These are phyloP conservation scores for Hypoxylon rubiginosum DNA, from an alignment of 2,329 filamentous ascomycete species.

Conservation along the genomic window DNA sequence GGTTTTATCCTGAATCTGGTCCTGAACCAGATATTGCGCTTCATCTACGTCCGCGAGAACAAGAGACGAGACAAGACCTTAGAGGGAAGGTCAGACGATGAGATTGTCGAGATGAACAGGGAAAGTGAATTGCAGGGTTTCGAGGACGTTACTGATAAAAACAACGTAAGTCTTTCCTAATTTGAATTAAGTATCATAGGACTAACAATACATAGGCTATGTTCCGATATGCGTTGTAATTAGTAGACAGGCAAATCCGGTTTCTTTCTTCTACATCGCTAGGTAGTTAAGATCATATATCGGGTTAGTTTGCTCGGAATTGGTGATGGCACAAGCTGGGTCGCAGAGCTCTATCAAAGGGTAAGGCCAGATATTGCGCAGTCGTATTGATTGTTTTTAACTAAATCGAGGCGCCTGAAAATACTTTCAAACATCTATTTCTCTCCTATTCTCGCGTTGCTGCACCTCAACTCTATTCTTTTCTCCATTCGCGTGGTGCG, in stretches of 20 bases:
- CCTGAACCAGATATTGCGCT: conserved; percentile 47
- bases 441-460: conserved; percentile 18
- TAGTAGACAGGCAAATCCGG: background rate
- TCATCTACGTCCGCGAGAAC: conserved; percentile 52
- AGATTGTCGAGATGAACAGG: conserved; percentile 49
- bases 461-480: conserved; percentile 28
- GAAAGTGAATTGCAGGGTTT: conserved; percentile 53
- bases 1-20: conserved; percentile 50
- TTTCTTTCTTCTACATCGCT: background rate
- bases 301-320: background rate
- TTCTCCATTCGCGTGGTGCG: conserved; percentile 22
- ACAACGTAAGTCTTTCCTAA: conserved; percentile 49
- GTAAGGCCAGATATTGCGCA: background rate
- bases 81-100: conserved; percentile 49
- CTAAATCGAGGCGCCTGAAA: background rate
- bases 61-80: conserved; percentile 47
- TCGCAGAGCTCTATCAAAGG: background rate
- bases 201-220: conserved; percentile 38
- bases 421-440: conserved; percentile 17
- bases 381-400: background rate
- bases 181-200: background rate
- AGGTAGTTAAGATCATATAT: background rate
- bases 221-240: conserved; percentile 44
- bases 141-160: conserved; percentile 56
- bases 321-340: background rate